Evolutionary conservation across 2,329 filamentous ascomycete species (phyloP), one percentile per base, ranked within the genome.

Genomic region (Venturia nashicola): DNA sequence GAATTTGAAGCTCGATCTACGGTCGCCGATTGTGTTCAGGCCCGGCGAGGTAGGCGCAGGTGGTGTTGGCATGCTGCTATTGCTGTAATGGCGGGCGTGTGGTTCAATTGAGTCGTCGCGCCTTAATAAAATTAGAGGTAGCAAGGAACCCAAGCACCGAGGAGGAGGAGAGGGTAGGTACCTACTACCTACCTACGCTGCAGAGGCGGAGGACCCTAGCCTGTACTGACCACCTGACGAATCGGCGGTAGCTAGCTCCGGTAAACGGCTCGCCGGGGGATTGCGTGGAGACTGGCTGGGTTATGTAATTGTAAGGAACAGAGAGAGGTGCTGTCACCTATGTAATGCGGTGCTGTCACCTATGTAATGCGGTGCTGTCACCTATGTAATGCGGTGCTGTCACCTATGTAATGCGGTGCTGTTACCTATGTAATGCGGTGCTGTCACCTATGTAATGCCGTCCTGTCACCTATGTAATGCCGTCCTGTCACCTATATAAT

Each of bases 1-100:
- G 65, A 76, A 76, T 65, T 68, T 69, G 69, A 76, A 76, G 68
- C 71, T 73, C 44, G 73, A 66, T 43, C 67, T 61, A 20, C 66
- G 65, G 32, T 65, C 59, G 3, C 43, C 43, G 63, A 44, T 61
- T 32, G 51, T 34, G 32, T 57, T 57, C 51, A 18, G 51, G 32
- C 51, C 51, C 3, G 27, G 51, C 16, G 32, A 57, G 27, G 27
- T 36, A 57, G 51, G 51, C 14, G 18, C 51, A 36, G 51, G 27
- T n/a, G 51, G 51, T 8, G 51, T 57, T 18, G 51, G 7, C 51
- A 57, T 57, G 27, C 16, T 36, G 51, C 7, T 27, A 23, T 23
- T 55, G 48, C 48, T 27, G 34, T 23, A 20, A 34, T 57, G 32
- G 32, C 51, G 32, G 27, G 16, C 32, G 51, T 57, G 51, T 57